Base-by-base conservation (phyloP, 495 filamentous ascomycete genomes). In the Penicillium pulvis region DNA sequence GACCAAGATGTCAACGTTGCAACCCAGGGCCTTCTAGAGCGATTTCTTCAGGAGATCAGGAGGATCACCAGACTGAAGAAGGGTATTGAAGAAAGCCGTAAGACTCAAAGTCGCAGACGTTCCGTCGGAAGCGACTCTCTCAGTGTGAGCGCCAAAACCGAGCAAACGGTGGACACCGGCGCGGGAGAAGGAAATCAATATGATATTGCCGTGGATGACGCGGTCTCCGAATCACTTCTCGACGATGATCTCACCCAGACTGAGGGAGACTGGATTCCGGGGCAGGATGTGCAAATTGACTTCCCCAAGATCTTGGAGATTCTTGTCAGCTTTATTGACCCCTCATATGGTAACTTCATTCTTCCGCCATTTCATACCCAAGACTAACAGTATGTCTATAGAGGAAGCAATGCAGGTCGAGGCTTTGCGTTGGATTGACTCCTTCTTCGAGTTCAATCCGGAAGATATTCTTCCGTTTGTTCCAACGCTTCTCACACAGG, bases 391-490 rank as follows among this genome's bases (percentile, higher is more conserved):
- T 2, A 16, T 3, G 7, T 7, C 11, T 19, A 41, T 62, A 79
- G 93, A 97, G 63, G 91, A 97, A 71, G 90, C 97, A 63, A 90
- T 94, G 55, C 85, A 96, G 63, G 78, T 97, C 44, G 94, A 93
- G 48, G 90, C 94, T 11, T 79, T 99, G 19, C 85, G 92, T 42
- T 99, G 95, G 95, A 91, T 97, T 62, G 93, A 97, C 58, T 87
- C 87, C 45, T 97, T 99, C 67, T 91, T 99, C 60, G 93, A 97
- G 43, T 96, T 99, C 46, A 97, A 91, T 61, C 93, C 94, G 5
- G 95, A 97, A 69, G 95, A 98, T 61, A 93, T 99, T n/a, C 81
- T 99, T 36, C 88, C 88, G 2, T 98, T 98, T 70, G 92, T 96
- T 2, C 95, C 95, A 14, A 86, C 90, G 51, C 85, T 99, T 44